Evolutionary conservation across 495 filamentous ascomycete genomes (phyloP).

Genomic region (Trichocladium antarcticum): DNA sequence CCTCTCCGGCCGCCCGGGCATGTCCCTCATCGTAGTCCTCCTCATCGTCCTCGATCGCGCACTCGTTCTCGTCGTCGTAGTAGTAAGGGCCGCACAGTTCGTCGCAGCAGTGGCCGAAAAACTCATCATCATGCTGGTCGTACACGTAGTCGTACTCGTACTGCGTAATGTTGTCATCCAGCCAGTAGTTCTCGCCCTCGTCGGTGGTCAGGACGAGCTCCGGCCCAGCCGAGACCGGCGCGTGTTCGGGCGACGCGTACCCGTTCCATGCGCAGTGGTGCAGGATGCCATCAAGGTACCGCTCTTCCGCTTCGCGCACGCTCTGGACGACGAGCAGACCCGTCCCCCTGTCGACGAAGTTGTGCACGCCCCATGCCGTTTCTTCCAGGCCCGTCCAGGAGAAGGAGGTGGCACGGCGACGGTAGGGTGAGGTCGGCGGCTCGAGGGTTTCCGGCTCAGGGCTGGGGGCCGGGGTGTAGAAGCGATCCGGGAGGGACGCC

Average conservation of each 20-base stretch:
- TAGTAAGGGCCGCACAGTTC: background rate
- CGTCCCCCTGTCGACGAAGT: background rate
- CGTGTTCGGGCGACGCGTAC: no score
- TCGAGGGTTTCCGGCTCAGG: background rate
- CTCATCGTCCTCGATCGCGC: no score
- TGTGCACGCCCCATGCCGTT: background rate
- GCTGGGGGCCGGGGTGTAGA: background rate
- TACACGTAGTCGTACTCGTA: background rate
- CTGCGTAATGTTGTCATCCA: background rate
- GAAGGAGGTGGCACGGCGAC: background rate
- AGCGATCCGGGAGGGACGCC: background rate
- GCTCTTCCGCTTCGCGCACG: background rate
- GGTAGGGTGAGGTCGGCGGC: background rate
- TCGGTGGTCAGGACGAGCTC: background rate
- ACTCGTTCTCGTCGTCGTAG: background rate
- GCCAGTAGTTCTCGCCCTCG: background rate
- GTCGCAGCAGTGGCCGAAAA: background rate
- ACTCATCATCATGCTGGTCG: background rate
- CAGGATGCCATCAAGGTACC: background rate
- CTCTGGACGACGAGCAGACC: background rate
- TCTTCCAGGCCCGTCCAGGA: constrained; percentile 5
- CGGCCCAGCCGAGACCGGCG: background rate
- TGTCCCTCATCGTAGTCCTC: no score
- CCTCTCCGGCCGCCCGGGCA: no score
- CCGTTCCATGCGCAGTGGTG: no score